Base-by-base conservation (phyloP, 2,329 filamentous ascomycete genomes). In the Alternaria longipes region DNA sequence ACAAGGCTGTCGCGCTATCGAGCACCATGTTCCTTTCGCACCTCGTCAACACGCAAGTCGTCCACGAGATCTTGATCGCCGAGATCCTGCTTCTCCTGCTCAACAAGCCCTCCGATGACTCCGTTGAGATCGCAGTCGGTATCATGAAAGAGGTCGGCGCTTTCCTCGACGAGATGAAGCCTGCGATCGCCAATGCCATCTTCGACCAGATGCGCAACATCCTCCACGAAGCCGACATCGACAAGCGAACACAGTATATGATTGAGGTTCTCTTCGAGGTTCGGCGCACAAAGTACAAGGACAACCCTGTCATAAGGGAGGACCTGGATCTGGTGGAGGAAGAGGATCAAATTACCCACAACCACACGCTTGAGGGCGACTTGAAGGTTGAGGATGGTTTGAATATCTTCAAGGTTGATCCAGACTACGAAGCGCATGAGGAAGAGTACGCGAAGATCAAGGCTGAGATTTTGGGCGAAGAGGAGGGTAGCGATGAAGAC, bases 211-310 rank as follows among this genome's bases (percentile, higher is more conserved):
- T 99, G 83, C 85, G 95, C 70, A 94, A 91, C 71, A 97, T 98
- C 65, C 83, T 99, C 8, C 94, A 99, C 81, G 95, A 99, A 79
- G 93, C 93, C 45, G 94, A 95, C 74, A 97, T 99, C 77, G 94
- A 98, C 76, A 97, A 97, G 84, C 87, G 95, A 66, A 94, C 94
- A n/a, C 95, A 99, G 81, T 99, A 98, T 81, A 97, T 97, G 92
- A 94, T 99, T 59, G 95, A 99, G 79, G 95, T 98, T 6, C 82
- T 99, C 44, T 99, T 99, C 78, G 94, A 99, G 81, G 91, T 97
- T 57, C 88, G 95, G 65, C 97, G 97, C 80, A 94, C 98, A 81
- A 91, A 91, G 72, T 99, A 97, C 84, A 97, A 97, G 82, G 93
- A 98, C 73, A 93, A 98, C 72, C 93, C 90, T 18, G 90, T 93